Percentiles rank a stretch among this genome's conserved stretches.
These are phyloP conservation scores for Fusarium sp. DNA, from an alignment of 2,329 filamentous ascomycete species.

Conservation along the genomic window DNA sequence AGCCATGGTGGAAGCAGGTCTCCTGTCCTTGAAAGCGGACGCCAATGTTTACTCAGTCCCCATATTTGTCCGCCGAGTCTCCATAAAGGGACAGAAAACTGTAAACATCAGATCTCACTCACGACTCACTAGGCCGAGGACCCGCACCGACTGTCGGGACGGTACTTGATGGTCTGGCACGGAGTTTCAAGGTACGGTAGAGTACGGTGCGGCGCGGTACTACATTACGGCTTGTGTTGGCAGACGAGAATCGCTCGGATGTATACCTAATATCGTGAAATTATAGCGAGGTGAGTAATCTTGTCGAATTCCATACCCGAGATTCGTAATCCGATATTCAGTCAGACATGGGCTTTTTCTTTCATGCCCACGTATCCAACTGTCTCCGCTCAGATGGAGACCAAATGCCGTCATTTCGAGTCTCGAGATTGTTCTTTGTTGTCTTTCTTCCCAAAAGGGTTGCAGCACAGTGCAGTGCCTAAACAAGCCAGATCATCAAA, in stretches of 20 bases:
- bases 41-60: slow-evolving; percentile 18
- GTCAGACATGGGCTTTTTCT: background rate
- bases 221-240: background rate
- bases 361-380: slow-evolving; percentile 14
- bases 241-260: background rate
- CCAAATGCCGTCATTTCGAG: slow-evolving; percentile 26
- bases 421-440: slow-evolving; percentile 32
- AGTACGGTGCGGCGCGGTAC: background rate
- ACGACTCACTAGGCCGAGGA: slow-evolving; percentile 18
- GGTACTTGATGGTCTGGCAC: slow-evolving; percentile 10
- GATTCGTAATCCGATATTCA: slow-evolving; percentile 29
- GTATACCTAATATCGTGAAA: background rate
- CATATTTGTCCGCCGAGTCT: slow-evolving; percentile 20
- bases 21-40: slow-evolving; percentile 16
- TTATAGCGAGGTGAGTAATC: slow-evolving; percentile 24
- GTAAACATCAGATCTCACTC: slow-evolving; percentile 26
- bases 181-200: background rate
- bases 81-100: slow-evolving; percentile 29
- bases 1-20: background rate
- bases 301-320: slow-evolving; percentile 21
- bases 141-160: slow-evolving; percentile 26
- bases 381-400: slow-evolving; percentile 12
- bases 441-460: slow-evolving; percentile 32
- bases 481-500: slow-evolving; percentile 8
- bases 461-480: slow-evolving; percentile 1